phyloP scores from a whole-genome alignment of 23 red algal species.

The Gracilaria domingensis region DNA sequence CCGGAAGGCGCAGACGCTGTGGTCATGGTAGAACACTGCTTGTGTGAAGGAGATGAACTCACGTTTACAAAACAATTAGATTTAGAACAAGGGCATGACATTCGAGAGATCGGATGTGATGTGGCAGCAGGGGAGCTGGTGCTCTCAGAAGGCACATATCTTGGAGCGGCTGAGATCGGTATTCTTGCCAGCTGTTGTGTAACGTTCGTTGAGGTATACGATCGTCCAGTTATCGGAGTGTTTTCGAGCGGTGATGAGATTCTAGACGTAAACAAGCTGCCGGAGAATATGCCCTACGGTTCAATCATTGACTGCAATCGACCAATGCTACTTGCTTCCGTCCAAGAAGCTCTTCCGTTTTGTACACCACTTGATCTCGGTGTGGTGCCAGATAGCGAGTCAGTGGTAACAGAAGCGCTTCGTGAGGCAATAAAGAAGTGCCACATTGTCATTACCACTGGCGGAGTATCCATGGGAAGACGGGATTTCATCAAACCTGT shows the following conservation, averaged over 20 bases:
- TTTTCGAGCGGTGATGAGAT: constrained; percentile 94
- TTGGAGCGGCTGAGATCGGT: constrained; percentile 78
- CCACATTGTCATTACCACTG: constrained; percentile 81
- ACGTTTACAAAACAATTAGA: constrained; percentile 43
- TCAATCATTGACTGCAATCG: constrained; percentile 87
- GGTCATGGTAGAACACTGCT: constrained; percentile 84
- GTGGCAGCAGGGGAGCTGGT: constrained; percentile 77
- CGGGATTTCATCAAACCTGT: constrained; percentile 83
- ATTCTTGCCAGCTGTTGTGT: constrained; percentile 71
- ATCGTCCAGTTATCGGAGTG: constrained; percentile 74
- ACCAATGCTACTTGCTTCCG: constrained; percentile 82
- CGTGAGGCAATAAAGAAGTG: constrained; percentile 28
- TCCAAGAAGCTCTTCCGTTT: constrained; percentile 61
- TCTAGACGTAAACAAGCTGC: constrained; percentile 20
- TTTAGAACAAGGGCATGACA: constrained; percentile 60
- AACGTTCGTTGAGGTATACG: constrained; percentile 51
- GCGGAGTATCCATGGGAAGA: constrained; percentile 92
- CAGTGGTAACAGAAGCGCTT: constrained; percentile 8
- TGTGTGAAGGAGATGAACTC: constrained; percentile 39
- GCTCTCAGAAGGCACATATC: constrained; percentile 51
- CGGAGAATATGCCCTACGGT: constrained; percentile 40
- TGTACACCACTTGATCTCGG: constrained; percentile 77
- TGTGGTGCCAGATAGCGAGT: constrained; percentile 70
- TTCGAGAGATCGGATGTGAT: constrained; percentile 82
- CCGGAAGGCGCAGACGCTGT: constrained; percentile 89